phyloP scores from a whole-genome alignment of 306 rosid species.

The Prunus campanulata region DNA sequence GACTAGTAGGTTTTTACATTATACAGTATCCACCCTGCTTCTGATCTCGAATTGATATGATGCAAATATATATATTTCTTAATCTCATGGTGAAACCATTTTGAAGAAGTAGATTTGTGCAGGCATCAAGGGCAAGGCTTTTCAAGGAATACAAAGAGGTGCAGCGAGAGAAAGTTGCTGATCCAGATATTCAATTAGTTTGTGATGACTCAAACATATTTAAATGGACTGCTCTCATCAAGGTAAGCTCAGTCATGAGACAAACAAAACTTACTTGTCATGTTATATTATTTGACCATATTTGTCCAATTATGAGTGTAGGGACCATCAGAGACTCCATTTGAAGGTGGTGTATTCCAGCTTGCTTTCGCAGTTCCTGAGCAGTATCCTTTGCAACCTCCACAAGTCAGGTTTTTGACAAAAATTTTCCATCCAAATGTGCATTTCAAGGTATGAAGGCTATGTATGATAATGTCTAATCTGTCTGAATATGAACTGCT shows the following conservation, averaged over 20 bases:
- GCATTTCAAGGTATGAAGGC: conserved; percentile 75
- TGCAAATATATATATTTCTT: neutral
- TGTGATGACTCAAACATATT: conserved; percentile 94
- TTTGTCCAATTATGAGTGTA: conserved; percentile 25
- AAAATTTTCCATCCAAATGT: conserved; percentile 98
- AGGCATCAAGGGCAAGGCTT: conserved; percentile 94
- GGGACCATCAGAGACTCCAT: conserved; percentile 99
- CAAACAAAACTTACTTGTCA: neutral
- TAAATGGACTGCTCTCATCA: conserved; percentile 92
- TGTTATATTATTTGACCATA: conserved; percentile 1
- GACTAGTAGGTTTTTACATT: neutral
- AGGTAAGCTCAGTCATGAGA: conserved; percentile 37
- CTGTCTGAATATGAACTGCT: neutral
- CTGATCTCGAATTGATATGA: neutral
- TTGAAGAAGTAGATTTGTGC: neutral
- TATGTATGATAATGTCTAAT: neutral
- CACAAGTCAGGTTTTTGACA: conserved; percentile 96
- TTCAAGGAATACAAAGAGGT: conserved; percentile 98
- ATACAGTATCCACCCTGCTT: neutral
- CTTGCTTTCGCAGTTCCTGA: conserved; percentile 92
- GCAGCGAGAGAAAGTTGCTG: conserved; percentile 80
- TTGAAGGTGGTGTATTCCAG: conserved; percentile 90
- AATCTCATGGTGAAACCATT: neutral
- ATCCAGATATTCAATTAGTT: conserved; percentile 84
- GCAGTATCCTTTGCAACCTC: conserved; percentile 95